These are phyloP conservation scores for Pythium plurisporium DNA, from an alignment of 352 stramenopile species.

Conservation along the genomic window DNA sequence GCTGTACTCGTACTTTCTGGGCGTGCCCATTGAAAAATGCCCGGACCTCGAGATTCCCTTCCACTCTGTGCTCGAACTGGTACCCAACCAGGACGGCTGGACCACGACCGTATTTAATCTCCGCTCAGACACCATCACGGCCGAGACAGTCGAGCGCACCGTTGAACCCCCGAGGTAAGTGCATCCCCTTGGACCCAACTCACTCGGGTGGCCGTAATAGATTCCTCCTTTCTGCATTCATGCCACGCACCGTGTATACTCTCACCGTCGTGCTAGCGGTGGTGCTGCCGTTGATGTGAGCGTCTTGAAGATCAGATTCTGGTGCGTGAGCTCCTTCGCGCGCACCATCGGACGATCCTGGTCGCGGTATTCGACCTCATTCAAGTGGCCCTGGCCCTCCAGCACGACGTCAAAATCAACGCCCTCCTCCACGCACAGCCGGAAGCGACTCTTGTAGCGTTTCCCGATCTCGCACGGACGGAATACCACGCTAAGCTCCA, in stretches of 20 bases:
- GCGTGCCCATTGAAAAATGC: slow-evolving; percentile 72
- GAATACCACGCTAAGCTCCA: slow-evolving; percentile 55
- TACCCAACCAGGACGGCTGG: slow-evolving; percentile 75
- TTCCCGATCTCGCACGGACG: slow-evolving; percentile 27
- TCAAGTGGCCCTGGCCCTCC: slow-evolving; percentile 59
- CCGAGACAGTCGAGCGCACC: slow-evolving; percentile 2
- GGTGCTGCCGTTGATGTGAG: too few relatives aligned
- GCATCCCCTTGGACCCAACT: too few relatives aligned
- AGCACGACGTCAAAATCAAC: slow-evolving; percentile 68
- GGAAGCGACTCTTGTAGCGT: slow-evolving; percentile 64
- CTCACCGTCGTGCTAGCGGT: too few relatives aligned
- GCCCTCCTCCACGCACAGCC: slow-evolving; percentile 54
- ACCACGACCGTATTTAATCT: slow-evolving; percentile 85
- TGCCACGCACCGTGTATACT: too few relatives aligned
- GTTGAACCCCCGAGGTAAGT: slow-evolving; percentile 7
- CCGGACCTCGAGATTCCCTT: slow-evolving; percentile 79
- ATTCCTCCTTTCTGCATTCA: not conserved
- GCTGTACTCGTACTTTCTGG: slow-evolving; percentile 86
- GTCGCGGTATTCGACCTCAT: slow-evolving; percentile 42
- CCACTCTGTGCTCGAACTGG: slow-evolving; percentile 79
- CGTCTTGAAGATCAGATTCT: slow-evolving; percentile 47
- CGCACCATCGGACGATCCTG: slow-evolving; percentile 44
- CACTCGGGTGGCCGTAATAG: too few relatives aligned
- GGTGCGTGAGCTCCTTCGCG: slow-evolving; percentile 39
- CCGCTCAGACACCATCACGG: slow-evolving; percentile 25